Evolutionary conservation across 2,329 filamentous ascomycete genomes (phyloP).

Genomic region (Sporothrix pseudoabietina): DNA sequence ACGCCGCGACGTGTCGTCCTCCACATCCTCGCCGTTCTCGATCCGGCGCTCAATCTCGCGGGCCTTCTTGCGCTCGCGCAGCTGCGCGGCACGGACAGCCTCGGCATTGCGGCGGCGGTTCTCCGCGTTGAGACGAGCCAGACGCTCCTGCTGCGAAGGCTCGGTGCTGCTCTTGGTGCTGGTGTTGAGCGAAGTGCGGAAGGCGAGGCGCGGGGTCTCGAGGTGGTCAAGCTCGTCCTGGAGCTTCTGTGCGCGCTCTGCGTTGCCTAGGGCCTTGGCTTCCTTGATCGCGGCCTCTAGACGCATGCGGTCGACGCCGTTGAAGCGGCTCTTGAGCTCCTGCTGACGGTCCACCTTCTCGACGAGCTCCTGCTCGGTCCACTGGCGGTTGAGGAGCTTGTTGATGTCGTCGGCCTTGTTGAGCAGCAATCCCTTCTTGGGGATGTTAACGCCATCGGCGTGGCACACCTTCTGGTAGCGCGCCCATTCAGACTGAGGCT

Average conservation of each 20-base stretch:
- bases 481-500: conserved; percentile 69
- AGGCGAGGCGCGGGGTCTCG: conserved; percentile 71
- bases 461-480: conserved; percentile 76
- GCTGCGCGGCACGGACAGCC: conserved; percentile 84
- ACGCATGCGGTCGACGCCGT: conserved; percentile 67
- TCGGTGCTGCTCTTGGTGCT: conserved; percentile 50
- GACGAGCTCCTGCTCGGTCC: conserved; percentile 81
- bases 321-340: conserved; percentile 66
- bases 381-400: conserved; percentile 72
- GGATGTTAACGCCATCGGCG: conserved; percentile 70
- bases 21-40: conserved; percentile 63
- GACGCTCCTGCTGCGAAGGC: conserved; percentile 72
- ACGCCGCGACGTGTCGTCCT: conserved; percentile 62
- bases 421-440: conserved; percentile 69
- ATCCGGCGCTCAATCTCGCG: conserved; percentile 63
- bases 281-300: conserved; percentile 66
- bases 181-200: conserved; percentile 63
- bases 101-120: conserved; percentile 86
- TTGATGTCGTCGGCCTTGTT: conserved; percentile 82
- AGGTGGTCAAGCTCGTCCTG: conserved; percentile 65
- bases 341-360: conserved; percentile 74
- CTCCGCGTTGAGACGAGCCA: conserved; percentile 79
- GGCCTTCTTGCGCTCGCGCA: conserved; percentile 71
- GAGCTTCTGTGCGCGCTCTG: conserved; percentile 56
- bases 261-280: conserved; percentile 65